Base-by-base conservation (phyloP, 192 early-diverging fungal species). In the Podila clonocystis region DNA sequence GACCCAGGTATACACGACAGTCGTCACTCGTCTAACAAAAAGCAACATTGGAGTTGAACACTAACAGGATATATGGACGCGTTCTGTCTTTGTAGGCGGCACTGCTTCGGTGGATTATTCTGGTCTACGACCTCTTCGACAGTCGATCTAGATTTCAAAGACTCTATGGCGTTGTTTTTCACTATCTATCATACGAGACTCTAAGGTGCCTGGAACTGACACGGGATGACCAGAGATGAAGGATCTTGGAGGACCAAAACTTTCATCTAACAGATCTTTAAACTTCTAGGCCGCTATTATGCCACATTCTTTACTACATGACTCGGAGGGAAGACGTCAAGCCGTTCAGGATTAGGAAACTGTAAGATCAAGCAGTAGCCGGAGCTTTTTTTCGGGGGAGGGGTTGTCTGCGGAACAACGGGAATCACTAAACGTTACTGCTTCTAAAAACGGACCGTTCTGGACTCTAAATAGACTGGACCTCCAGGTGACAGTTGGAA, bases 101-200 rank as follows among this genome's bases (percentile, higher is more conserved):
- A 20, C 67, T 89, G 19, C 76, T 89, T 26, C 65, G 59, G 67
- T 91, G 89, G 89, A 38, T 85, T 11, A 83, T 88, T 19, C 28
- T 77, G 9, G 65, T 89, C 12, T 88, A 85, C 62, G 84, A 87
- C 49, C 69, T 84, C 12, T 65, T 91, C 48, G 86, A 86, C 13
- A 75, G 82, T 61, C 79, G 70, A 49, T 73, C 78, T 29, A 70
- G 83, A 71, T 61, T 89, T 3, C 62, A 68, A 3, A 76, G 75
- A 13, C 67, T 87, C 11, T 91, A 91, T 61, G 83, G 83, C 26
- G 87, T 89, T 24, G 65, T 83, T 2, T 88, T 91, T 55, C 86
- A 89, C 64, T 89, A 87, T 63, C 63, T 89, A 3, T 55, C 67
- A 9, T 82, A 75, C 61, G 84, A 83, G 17, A 89, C 70, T 0